Evolutionary conservation across 352 stramenopile species (phyloP), one percentile per base, ranked within the genome.

Genomic region (Phytopythium boreale): DNA sequence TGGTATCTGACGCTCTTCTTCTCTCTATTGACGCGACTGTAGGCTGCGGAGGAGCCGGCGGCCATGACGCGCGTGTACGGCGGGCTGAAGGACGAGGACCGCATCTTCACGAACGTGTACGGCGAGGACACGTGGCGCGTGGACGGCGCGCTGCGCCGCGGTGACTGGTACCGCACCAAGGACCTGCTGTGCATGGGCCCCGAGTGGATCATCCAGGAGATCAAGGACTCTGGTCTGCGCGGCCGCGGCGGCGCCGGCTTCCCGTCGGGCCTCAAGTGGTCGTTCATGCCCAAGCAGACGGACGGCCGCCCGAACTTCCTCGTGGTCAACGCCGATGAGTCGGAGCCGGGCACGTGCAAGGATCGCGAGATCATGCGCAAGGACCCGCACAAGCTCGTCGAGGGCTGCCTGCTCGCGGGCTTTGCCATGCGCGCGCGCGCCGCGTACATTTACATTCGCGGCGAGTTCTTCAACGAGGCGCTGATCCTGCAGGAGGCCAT

Each of bases 311-410:
- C 98, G n/a, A 97, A 81, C 41, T 99, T 99, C 80, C 83, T 99
- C n/a, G 97, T 99, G 24, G 97, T 99, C 24, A 99, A 99, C 79
- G 97, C 97, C 59, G 98, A 99, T 76, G 98, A 99, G 84, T 97
- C 82, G 50, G 98, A 99, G 82, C 98, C 98, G 0, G 98, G 98
- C 27, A 99, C 98, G 43, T 99, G 97, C 88, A 99, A 99, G 83
- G 98, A 99, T 78, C 94, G 98, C 49, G 98, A 99, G 84, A 99
- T 99, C 75, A 99, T 99, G 96, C 93, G 98, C 61, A 99, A 99
- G 79, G 98, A 99, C 76, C 98, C 98, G 47, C 98, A 99, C 86
- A 99, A 99, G 82, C 85, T 99, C 49, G 88, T 99, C 20, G 98
- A 99, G 71, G 98, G 98, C 47, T 99, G 97, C 68, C 78, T 99